Evolutionary conservation across 2,329 filamentous ascomycete genomes (phyloP).

Genomic region (Dryadomyces sulphureus): DNA sequence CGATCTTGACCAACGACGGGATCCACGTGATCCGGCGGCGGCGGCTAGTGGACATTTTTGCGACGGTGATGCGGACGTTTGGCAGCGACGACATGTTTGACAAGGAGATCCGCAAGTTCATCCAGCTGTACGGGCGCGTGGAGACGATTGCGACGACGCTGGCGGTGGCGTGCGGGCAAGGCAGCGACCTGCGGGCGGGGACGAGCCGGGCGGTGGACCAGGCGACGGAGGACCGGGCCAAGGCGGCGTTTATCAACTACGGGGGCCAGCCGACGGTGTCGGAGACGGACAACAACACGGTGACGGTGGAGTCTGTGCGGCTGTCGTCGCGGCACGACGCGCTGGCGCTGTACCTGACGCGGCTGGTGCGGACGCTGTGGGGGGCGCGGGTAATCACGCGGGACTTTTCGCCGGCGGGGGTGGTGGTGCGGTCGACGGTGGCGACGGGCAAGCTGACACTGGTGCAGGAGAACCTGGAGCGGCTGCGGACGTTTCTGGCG

Average conservation of each 20-base stretch:
- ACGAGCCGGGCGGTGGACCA: constrained; percentile 70
- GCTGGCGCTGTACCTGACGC: constrained; percentile 71
- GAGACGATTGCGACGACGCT: constrained; percentile 85
- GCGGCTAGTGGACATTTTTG: constrained; percentile 83
- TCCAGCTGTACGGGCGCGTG: constrained; percentile 69
- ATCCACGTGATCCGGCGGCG: constrained; percentile 74
- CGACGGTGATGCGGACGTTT: constrained; percentile 59
- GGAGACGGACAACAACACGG: constrained; percentile 56
- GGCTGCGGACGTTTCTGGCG: constrained; percentile 67
- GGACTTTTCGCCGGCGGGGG: constrained; percentile 50
- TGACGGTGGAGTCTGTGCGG: constrained; percentile 66
- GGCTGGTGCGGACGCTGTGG: constrained; percentile 84
- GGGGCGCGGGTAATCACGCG: constrained; percentile 60
- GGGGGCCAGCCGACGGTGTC: constrained; percentile 77
- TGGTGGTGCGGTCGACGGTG: constrained; percentile 54
- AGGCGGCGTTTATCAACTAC: constrained; percentile 80
- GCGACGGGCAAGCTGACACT: constrained; percentile 51
- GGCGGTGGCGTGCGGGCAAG: constrained; percentile 89
- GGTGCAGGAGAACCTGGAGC: constrained; percentile 68
- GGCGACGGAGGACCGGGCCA: constrained; percentile 69
- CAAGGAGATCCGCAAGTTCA: constrained; percentile 68
- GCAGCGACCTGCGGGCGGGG: constrained; percentile 56
- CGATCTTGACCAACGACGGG: constrained; percentile 80
- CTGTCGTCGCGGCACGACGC: constrained; percentile 85
- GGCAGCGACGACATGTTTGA: constrained; percentile 70